Conservation (phyloP, 257 asterid genomes). For the Solanum paucissectum region DNA sequence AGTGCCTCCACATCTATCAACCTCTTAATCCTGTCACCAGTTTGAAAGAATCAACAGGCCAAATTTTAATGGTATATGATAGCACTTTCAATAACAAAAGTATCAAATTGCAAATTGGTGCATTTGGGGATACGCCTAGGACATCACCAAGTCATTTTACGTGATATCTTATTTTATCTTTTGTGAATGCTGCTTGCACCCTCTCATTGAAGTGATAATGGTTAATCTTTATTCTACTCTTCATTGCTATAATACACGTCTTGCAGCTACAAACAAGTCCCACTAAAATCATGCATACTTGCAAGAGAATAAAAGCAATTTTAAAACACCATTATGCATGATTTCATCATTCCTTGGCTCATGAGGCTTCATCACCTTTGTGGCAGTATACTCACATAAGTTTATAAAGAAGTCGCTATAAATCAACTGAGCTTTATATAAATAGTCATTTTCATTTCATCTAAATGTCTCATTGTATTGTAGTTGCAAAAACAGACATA, state of each 20-base stretch:
- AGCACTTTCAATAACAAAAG: not conserved
- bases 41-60: not conserved
- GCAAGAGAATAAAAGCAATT: not conserved
- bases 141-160: not conserved
- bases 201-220: not conserved
- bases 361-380: not conserved
- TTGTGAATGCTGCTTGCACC: not conserved
- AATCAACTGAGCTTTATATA: not conserved
- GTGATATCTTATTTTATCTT: not conserved
- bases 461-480: not conserved
- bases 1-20: conserved; percentile 77
- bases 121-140: not conserved
- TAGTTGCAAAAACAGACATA: not conserved
- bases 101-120: not conserved
- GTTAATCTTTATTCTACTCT: not conserved
- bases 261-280: not conserved
- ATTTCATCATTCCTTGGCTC: not conserved
- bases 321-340: not conserved
- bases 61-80: not conserved
- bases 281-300: not conserved
- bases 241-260: not conserved
- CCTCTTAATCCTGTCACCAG: conserved; percentile 65
- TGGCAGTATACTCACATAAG: not conserved
- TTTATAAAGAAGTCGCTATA: not conserved
- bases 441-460: not conserved